Evolutionary conservation across 169 alveolate genomes (phyloP).

Genomic region (Fabrea salina): DNA sequence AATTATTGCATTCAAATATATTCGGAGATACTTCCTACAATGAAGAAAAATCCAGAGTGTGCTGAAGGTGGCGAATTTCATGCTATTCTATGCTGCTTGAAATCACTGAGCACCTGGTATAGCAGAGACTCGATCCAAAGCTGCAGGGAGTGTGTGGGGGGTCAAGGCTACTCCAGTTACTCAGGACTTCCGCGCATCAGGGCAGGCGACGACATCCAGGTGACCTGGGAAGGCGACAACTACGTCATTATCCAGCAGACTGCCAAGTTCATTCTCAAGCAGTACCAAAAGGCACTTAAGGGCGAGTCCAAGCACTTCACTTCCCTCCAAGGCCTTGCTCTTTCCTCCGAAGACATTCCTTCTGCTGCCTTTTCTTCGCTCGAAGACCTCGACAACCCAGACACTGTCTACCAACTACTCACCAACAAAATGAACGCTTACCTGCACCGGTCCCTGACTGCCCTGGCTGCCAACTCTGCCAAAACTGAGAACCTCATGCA

Average conservation of each 20-base stretch:
- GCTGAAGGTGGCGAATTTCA: conserved; percentile 26
- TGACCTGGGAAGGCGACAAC: conserved; percentile 65
- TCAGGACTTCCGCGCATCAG: conserved; percentile 8
- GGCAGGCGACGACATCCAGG: conserved; percentile 23
- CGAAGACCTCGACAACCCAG: too few relatives aligned
- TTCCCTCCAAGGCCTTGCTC: too few relatives aligned
- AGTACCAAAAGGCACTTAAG: background rate
- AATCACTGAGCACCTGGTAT: conserved; percentile 26
- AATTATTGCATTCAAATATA: background rate
- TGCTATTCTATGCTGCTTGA: conserved; percentile 9
- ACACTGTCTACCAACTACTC: too few relatives aligned
- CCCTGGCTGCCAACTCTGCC: too few relatives aligned
- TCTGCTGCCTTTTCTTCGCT: too few relatives aligned
- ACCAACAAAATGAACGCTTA: too few relatives aligned
- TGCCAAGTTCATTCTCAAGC: conserved; percentile 37
- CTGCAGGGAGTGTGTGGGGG: conserved; percentile 47
- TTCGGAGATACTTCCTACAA: background rate
- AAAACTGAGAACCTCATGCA: background rate
- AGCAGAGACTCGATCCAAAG: background rate
- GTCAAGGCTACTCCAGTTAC: conserved; percentile 51
- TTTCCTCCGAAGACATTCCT: too few relatives aligned
- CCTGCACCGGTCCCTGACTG: too few relatives aligned
- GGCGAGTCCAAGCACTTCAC: too few relatives aligned
- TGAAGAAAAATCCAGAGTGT: conserved; percentile 16
- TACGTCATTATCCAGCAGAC: conserved; percentile 41